Evolutionary conservation across 1,284 basidiomycete species (phyloP).

Genomic region (Leucoagaricus sp.): DNA sequence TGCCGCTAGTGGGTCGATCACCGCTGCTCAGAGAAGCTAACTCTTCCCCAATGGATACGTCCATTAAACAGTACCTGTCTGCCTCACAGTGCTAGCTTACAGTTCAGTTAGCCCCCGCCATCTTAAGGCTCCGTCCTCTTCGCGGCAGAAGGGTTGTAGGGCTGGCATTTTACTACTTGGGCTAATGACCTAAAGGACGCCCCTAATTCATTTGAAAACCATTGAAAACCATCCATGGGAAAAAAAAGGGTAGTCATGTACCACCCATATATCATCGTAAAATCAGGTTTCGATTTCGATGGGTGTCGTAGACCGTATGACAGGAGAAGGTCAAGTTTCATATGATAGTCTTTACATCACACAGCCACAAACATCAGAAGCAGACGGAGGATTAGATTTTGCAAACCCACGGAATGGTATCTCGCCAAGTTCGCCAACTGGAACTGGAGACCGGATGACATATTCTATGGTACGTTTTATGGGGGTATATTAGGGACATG

Average conservation of each 20-base stretch:
- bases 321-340: background rate
- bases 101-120: background rate
- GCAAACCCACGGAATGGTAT: background rate
- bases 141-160: background rate
- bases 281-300: background rate
- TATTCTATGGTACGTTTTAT: background rate
- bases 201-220: background rate
- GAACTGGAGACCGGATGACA: background rate
- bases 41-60: background rate
- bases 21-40: background rate
- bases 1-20: background rate
- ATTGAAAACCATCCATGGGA: conserved; percentile 6
- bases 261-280: background rate
- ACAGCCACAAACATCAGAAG: background rate
- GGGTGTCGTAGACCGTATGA: background rate
- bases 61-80: background rate
- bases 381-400: background rate
- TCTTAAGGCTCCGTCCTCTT: conserved; percentile 10
- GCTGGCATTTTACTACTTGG: background rate
- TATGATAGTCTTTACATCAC: background rate
- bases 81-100: background rate
- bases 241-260: conserved; percentile 1
- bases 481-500: background rate
- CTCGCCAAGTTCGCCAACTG: background rate
- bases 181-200: background rate